These are phyloP conservation scores for Penicillium steckii DNA, from an alignment of 495 filamentous ascomycete genomes.

Conservation along the genomic window DNA sequence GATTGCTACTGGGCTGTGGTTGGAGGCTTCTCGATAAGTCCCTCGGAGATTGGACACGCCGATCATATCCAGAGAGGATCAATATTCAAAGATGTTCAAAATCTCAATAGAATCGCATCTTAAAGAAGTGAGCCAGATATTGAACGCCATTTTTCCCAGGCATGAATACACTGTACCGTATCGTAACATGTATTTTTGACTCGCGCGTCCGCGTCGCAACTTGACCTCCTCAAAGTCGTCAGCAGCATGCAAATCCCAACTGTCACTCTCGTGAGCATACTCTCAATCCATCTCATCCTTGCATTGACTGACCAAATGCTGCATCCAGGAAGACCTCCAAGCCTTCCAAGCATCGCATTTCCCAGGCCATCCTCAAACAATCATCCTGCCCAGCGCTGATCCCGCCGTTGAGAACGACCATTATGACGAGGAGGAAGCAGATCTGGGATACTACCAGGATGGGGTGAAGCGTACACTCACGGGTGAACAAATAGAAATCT, in stretches of 20 bases:
- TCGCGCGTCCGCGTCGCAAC: constrained; percentile 9
- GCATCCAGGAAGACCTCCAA: constrained; percentile 64
- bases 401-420: constrained; percentile 25
- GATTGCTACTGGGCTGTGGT: no score
- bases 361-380: constrained; percentile 28
- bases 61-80: no score
- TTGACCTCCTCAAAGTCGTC: background rate
- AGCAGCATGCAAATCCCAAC: constrained; percentile 33
- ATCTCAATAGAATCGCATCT: no score
- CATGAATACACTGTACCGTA: background rate
- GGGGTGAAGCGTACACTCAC: constrained; percentile 90
- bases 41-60: no score
- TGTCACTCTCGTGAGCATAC: constrained; percentile 51
- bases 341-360: constrained; percentile 69
- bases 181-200: background rate
- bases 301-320: background rate
- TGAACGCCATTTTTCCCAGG: background rate
- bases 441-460: constrained; percentile 83
- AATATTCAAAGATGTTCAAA: no score
- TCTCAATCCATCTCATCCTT: background rate
- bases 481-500: constrained; percentile 86
- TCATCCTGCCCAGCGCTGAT: background rate
- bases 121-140: no score
- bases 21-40: no score
- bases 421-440: constrained; percentile 60